Conservation (phyloP, 2,329 filamentous ascomycete genomes). For the Graphilbum sp. region DNA sequence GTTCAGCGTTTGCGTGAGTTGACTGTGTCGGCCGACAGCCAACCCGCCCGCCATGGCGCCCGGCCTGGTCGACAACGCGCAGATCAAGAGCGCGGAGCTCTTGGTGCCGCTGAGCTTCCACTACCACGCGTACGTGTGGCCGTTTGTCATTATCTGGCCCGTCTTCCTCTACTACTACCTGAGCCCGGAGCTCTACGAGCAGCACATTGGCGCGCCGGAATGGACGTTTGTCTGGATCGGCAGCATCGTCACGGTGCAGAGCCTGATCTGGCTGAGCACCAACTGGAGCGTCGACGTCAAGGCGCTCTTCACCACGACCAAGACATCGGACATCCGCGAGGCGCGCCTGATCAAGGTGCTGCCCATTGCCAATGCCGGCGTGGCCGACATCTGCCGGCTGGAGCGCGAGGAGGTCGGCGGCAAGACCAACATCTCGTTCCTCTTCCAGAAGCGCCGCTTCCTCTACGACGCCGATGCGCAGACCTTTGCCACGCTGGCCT, state of each 20-base stretch:
- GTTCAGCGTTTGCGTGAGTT: too few relatives aligned
- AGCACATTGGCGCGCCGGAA: constrained; percentile 82
- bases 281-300: constrained; percentile 91
- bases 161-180: constrained; percentile 81
- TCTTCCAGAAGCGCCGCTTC: constrained; percentile 97
- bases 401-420: constrained; percentile 49
- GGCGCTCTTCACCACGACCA: constrained; percentile 63
- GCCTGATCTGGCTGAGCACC: constrained; percentile 84
- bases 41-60: constrained; percentile 38
- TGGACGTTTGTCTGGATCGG: constrained; percentile 96
- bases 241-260: constrained; percentile 73
- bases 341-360: constrained; percentile 86
- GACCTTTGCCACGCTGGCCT: constrained; percentile 67
- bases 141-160: constrained; percentile 84
- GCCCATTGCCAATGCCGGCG: constrained; percentile 75
- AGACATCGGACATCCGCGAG: constrained; percentile 51
- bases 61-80: constrained; percentile 75
- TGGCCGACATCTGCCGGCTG: constrained; percentile 73
- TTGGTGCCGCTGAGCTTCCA: constrained; percentile 71
- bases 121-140: constrained; percentile 83
- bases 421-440: constrained; percentile 62
- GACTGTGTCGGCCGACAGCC: too few relatives aligned
- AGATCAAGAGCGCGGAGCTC: constrained; percentile 77
- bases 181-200: constrained; percentile 67
- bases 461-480: constrained; percentile 58